These are phyloP conservation scores for Fusarium sp. DNA, from an alignment of 2,329 filamentous ascomycete genomes.

Conservation along the genomic window DNA sequence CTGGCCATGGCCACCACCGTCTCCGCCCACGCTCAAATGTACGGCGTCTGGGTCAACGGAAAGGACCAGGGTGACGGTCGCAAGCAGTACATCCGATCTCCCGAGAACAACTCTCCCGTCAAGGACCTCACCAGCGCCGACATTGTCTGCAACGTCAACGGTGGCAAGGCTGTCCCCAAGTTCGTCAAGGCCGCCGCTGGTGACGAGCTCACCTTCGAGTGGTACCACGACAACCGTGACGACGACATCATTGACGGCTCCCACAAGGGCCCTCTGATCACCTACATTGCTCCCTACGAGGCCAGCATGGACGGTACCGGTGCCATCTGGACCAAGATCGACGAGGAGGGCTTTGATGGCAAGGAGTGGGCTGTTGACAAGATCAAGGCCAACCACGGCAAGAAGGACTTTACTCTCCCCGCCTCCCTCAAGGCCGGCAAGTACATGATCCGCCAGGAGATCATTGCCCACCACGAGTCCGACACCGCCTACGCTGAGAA, in stretches of 20 bases:
- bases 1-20: slow-evolving; percentile 52
- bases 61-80: slow-evolving; percentile 54
- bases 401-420: slow-evolving; percentile 59
- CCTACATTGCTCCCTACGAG: slow-evolving; percentile 59
- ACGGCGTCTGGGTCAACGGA: slow-evolving; percentile 58
- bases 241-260: slow-evolving; percentile 64
- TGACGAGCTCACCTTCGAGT: slow-evolving; percentile 58
- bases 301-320: slow-evolving; percentile 54
- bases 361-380: slow-evolving; percentile 55
- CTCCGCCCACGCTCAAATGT: slow-evolving; percentile 58
- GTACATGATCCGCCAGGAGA: slow-evolving; percentile 65
- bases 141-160: slow-evolving; percentile 57
- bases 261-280: slow-evolving; percentile 63
- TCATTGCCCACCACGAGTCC: slow-evolving; percentile 62
- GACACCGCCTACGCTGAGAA: slow-evolving; percentile 45
- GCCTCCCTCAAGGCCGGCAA: slow-evolving; percentile 56
- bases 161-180: slow-evolving; percentile 47
- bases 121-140: slow-evolving; percentile 55
- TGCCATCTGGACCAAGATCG: slow-evolving; percentile 61
- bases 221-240: slow-evolving; percentile 59
- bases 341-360: slow-evolving; percentile 50
- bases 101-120: slow-evolving; percentile 55
- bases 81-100: slow-evolving; percentile 55
- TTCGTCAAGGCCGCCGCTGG: slow-evolving; percentile 58
- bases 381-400: slow-evolving; percentile 57